A percentile compares a stretch with the other conserved stretches of the same genome.
Evolutionary conservation across 83 land plant species (phyloP).

Genomic region (Picea abies): DNA sequence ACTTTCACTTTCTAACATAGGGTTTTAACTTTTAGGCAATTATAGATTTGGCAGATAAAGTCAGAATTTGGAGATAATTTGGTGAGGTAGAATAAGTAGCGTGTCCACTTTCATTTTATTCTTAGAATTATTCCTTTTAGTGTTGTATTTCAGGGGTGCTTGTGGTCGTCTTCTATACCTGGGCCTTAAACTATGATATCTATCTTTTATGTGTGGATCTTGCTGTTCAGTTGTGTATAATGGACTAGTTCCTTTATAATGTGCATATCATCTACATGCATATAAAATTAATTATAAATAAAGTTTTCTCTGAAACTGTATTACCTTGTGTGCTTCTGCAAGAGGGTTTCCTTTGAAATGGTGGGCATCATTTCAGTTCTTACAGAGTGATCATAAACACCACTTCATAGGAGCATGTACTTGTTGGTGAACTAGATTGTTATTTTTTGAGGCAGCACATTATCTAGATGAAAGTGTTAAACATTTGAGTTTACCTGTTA

Average conservation of each 20-base stretch:
- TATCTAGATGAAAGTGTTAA: neutral
- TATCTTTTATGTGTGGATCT: neutral
- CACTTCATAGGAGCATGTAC: slow-evolving; percentile 1
- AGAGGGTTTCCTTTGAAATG: neutral
- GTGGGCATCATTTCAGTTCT: neutral
- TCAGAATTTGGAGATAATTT: neutral
- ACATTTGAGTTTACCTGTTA: neutral
- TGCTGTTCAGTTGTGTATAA: slow-evolving; percentile 7
- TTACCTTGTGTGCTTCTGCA: neutral
- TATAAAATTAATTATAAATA: neutral
- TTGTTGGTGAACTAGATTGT: slow-evolving; percentile 1
- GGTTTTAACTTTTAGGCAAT: too few relatives aligned
- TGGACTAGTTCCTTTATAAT: neutral
- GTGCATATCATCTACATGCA: neutral
- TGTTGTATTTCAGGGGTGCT: neutral
- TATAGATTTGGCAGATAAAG: too few relatives aligned
- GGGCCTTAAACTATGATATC: neutral
- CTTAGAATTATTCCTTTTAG: neutral
- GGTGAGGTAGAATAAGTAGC: neutral
- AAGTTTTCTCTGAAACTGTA: neutral
- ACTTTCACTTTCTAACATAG: too few relatives aligned
- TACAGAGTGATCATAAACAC: neutral
- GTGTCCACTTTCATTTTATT: neutral
- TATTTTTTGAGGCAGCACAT: neutral
- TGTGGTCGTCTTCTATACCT: too few relatives aligned